Evolutionary conservation across 1,284 basidiomycete species (phyloP), one percentile per base, ranked within the genome.

Genomic region (Quambalaria eucalypti): DNA sequence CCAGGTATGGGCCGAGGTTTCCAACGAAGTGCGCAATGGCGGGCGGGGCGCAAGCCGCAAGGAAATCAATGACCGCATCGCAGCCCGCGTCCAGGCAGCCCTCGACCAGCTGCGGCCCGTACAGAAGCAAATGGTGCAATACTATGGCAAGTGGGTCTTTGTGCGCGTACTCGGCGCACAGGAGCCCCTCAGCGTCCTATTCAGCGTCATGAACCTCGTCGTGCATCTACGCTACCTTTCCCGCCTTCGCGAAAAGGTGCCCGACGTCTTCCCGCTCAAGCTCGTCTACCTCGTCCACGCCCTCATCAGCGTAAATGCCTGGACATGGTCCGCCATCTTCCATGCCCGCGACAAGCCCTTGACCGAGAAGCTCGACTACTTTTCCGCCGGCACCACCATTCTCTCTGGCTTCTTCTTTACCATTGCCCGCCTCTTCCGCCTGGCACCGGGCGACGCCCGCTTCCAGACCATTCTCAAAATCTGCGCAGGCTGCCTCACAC

Each of bases 341-440:
- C 95, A 99, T 74, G 87, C 86, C 0, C 80, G 95, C 80, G 93
- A 97, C 78, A 81, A 84, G 19, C 83, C 85, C 1, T 76, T 79
- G 40, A 98, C 93, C 1, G 95, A 99, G 77, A 87, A 86, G 62
- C 68, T 92, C 65, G 93, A 98, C 75, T 98, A 98, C 77, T 96
- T 97, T 74, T 89, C 88, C 5, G 95, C 95, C 2, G 91, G 87
- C 0, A 78, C 87, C 25, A 85, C 71, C 42, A 71, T 77, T 50
- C 60, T 78, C 84, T 86, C 87, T 72, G 85, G 87, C 60, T 78
- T 95, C 47, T 90, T 91, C 73, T 78, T 76, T 29, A 72, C 66
- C 9, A 51, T 71, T 23, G 61, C 69, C 31, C 62, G 78, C n/a
- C 55, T 77, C n/a, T 63, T 66, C 29, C 65, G 72, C 23, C 54